Base-by-base conservation (phyloP, 2,329 filamentous ascomycete species). In the Alternaria panax region DNA sequence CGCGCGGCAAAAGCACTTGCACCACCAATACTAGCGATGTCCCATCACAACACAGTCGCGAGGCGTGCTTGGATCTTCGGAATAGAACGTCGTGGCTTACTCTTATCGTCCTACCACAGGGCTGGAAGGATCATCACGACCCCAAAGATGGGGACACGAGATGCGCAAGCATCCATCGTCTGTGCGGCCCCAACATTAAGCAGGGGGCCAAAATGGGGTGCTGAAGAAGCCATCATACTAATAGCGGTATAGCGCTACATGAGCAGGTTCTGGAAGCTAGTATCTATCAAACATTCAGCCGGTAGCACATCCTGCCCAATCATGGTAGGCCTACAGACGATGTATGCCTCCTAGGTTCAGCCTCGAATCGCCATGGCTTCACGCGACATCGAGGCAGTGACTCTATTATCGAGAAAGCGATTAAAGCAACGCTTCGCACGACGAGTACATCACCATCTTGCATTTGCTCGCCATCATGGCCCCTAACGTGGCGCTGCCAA, bases 331-430 rank as follows among this genome's bases (percentile, higher is more conserved):
- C 53, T 48, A 14, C 25, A 50, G 28, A 50, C 28, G 20, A 32
- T 55, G 53, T 55, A 55, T 55, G 53, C 43, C 53, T 55, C 53
- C 53, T 43, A 47, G 9, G n/a, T 41, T 55, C 53, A 50, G 53
- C 43, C 34, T 55, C 53, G 12, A n/a, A 55, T 55, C 32, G 53
- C 24, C 42, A 41, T 41, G 12, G 32, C 42, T 32, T 20, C 36
- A 32, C n/a, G 43, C 34, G 36, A 50, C 42, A 48, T 14, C 7
- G 18, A 40, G n/a, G 27, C 34, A 40, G 34, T 22, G 11, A 14
- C 11, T 43, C 14, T 16, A 30, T 18, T 34, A 28, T 42, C 27
- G 25, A 46, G 25, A 30, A n/a, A 46, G 25, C 43, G 43, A 30
- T 46, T 18, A 5, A 28, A 9, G 25, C 2, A 30, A 22, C 27